A percentile compares a stretch with the other conserved stretches of the same genome.
These are phyloP conservation scores for Papilionanthe hybrid DNA, from an alignment of 116 monocot genomes.

Conservation along the genomic window DNA sequence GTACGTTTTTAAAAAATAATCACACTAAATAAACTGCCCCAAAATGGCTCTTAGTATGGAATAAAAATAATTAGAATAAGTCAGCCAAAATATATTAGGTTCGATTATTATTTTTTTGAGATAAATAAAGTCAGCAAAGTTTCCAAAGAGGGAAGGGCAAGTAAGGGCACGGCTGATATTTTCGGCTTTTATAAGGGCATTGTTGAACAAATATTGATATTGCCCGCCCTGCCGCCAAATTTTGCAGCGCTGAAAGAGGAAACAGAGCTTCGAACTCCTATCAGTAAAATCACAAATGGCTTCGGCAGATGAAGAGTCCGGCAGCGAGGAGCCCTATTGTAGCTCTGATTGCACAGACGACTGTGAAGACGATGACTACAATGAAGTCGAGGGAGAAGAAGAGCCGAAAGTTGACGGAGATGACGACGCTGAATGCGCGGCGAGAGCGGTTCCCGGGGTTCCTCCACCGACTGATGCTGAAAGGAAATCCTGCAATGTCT, in stretches of 20 bases:
- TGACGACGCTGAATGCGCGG: slow-evolving; percentile 16
- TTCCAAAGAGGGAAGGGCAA: no score
- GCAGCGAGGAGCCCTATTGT: slow-evolving; percentile 16
- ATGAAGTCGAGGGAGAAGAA: slow-evolving; percentile 9
- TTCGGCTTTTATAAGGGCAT: no score
- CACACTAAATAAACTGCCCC: no score
- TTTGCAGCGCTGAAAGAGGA: not conserved
- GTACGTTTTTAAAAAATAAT: no score
- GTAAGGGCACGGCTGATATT: no score
- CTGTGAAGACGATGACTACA: slow-evolving; percentile 18
- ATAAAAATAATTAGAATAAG: no score
- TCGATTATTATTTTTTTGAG: no score
- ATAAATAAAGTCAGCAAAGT: no score
- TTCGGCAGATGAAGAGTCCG: not conserved
- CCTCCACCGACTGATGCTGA: slow-evolving; percentile 38
- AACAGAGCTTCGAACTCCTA: not conserved
- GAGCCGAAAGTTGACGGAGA: slow-evolving; percentile 13
- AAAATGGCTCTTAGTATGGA: no score
- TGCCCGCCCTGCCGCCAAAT: not conserved
- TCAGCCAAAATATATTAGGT: no score
- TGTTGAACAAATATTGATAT: not conserved
- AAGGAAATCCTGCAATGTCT: slow-evolving; percentile 74
- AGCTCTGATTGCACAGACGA: slow-evolving; percentile 14
- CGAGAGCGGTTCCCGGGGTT: not conserved
- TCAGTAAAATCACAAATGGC: not conserved